These are phyloP conservation scores for Phycomyces blakesleeanus DNA, from an alignment of 192 early-diverging fungal genomes.

Conservation along the genomic window DNA sequence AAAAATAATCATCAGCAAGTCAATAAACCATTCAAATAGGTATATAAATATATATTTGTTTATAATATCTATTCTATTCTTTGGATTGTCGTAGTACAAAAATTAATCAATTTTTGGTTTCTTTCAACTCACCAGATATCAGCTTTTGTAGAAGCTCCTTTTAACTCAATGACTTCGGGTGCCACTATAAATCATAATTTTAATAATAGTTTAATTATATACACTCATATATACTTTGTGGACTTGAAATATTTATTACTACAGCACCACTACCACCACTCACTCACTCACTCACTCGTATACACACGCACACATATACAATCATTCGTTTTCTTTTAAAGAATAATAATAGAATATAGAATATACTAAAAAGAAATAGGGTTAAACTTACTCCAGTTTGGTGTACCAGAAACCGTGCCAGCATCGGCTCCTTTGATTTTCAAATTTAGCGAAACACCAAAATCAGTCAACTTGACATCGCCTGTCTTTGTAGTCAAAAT, in stretches of 20 bases:
- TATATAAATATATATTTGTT: too few relatives aligned
- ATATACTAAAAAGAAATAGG: background rate
- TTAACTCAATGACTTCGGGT: slow-evolving; percentile 87
- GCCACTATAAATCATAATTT: slow-evolving; percentile 51
- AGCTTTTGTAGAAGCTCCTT: slow-evolving; percentile 81
- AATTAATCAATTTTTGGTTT: too few relatives aligned
- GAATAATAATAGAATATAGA: background rate
- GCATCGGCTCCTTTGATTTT: slow-evolving; percentile 65
- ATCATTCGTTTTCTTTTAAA: background rate
- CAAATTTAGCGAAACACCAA: slow-evolving; percentile 91
- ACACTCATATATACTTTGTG: too few relatives aligned
- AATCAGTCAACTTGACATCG: slow-evolving; percentile 92
- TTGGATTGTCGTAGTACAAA: too few relatives aligned
- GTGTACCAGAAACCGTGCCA: slow-evolving; percentile 73
- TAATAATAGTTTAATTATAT: background rate
- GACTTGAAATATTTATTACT: too few relatives aligned
- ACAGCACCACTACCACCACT: too few relatives aligned
- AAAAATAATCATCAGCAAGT: too few relatives aligned
- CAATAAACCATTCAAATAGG: too few relatives aligned
- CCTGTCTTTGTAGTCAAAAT: slow-evolving; percentile 95
- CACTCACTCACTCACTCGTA: too few relatives aligned
- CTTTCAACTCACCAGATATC: slow-evolving; percentile 87
- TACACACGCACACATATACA: too few relatives aligned
- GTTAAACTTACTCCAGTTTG: slow-evolving; percentile 68
- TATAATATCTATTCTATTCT: too few relatives aligned